phyloP scores from a whole-genome alignment of 176 grass and related monocot species.

The Paspalum vaginatum region DNA sequence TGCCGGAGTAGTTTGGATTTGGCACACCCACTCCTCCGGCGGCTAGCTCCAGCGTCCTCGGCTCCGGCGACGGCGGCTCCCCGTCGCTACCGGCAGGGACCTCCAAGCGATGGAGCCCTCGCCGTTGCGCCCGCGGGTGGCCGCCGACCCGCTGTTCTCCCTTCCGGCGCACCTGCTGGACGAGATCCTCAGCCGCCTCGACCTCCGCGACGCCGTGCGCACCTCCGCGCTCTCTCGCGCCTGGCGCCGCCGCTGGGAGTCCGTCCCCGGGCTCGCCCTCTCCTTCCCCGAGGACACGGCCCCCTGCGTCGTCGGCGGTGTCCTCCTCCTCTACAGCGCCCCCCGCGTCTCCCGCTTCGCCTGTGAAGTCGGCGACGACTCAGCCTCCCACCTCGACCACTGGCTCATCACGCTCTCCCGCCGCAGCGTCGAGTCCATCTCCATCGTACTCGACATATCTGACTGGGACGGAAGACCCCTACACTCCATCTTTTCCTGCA shows the following conservation, averaged over 20 bases:
- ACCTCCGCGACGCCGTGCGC: neutral
- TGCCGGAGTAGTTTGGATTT: too few relatives aligned
- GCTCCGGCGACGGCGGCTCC: too few relatives aligned
- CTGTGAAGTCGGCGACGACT: neutral
- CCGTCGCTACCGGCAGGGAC: too few relatives aligned
- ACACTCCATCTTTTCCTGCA: conserved; percentile 23
- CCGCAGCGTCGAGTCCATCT: conserved; percentile 23
- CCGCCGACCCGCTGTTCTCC: neutral
- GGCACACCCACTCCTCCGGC: too few relatives aligned
- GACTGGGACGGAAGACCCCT: neutral
- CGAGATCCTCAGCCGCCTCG: neutral
- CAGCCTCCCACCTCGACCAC: neutral
- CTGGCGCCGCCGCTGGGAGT: conserved; percentile 37
- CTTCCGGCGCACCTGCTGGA: neutral
- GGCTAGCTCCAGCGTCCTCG: too few relatives aligned
- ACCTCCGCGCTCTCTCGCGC: conserved; percentile 29
- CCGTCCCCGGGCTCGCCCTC: conserved; percentile 16
- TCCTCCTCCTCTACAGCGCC: neutral
- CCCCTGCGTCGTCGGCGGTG: neutral
- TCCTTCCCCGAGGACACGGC: neutral
- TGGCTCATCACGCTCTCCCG: conserved; percentile 20
- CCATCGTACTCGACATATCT: neutral
- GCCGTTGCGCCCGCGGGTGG: too few relatives aligned
- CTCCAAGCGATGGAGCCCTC: neutral
- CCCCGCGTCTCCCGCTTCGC: neutral